Evolutionary conservation across 83 land plant genomes (phyloP), one percentile per base, ranked within the genome.

Genomic region (Thuja plicata): DNA sequence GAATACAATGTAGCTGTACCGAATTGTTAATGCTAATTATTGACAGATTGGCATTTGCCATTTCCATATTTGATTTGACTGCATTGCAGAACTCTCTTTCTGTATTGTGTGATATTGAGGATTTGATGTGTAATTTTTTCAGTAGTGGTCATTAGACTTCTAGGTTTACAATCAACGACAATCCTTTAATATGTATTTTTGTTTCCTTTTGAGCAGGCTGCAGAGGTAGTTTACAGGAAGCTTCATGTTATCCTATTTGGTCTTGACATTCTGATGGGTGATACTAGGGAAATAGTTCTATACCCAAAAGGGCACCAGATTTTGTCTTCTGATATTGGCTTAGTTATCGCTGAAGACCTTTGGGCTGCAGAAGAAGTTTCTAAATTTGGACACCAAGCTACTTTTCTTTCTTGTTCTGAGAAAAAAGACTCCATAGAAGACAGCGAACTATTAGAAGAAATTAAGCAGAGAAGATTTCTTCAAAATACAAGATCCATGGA

Each of bases 271-370:
- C 81, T 84, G 50, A 81, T 74, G 19, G 85, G 35, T 38, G 88
- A 89, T 45, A 84, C 74, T 50, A 88, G 92, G 17, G 92, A 88
- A 40, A 89, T 92, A 21, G 77, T 91, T 8, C 87, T 92, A 5
- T 92, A 80, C 77, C 93, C 93, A 70, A 89, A 71, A 48, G 88
- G 91, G 38, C 92, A 74, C 17, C 62, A 37, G 6, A 87, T 92
- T 50, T 81, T 24, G 32, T n/a, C n/a, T 48, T 83, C 89, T n/a
- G 93, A 91, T 57, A 87, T 92, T 84, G 93, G 93, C 34, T 88
- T 92, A 71, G 93, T 88, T 30, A 92, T 92, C n/a, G 93, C 92
- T 60, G 87, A 89, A 77, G 87, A 92, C 60, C 88, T 92, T 54
- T 66, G 86, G 37, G 85, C 83, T 38, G 91, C 92, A 87, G 91